Base-by-base conservation (phyloP, 192 early-diverging fungal species). In the Cladochytrium replicatum region DNA sequence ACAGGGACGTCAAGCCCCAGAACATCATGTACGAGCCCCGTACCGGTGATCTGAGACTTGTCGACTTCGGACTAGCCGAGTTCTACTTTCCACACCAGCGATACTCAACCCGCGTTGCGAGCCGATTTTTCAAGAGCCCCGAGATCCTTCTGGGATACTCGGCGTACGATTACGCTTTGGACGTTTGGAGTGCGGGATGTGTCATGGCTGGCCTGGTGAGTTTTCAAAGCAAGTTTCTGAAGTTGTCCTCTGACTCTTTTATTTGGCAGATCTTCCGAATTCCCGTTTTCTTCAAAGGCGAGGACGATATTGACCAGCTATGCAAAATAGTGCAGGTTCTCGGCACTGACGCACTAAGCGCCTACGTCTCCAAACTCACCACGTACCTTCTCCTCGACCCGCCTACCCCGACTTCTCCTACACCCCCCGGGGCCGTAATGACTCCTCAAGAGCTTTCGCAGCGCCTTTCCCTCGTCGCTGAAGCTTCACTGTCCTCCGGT, bases 1-100 rank as follows among this genome's bases (percentile, higher is more conserved):
- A 76, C 42, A 58, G 74, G 1, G 74, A 75, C 48, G 41, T 75
- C 7, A 75, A 75, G 28, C 73, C 73, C 1, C 64, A 72, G 29
- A 75, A 75, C 55, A 56, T 75, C n/a, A 39, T 69, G 11, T 32
- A 27, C 19, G 53, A 51, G 29, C n/a, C 39, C 27, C 43, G 41
- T 0, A 61, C 39, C 3, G 29, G 55, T 46, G 17, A 66, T 34
- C 48, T 74, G 7, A 54, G 52, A 31, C 47, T 75, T 21, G 62
- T 66, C 32, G 73, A 75, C 49, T 75, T 52, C 50, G 73, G 73
- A 1, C 58, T 71, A 1, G 66, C 66, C 21, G 61, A 64, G n/a
- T 65, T 67, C 29, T 67, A 61, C 43, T 11, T 48, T 27, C 53
- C 55, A 38, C 41, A 32, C 29, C 24, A 54, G 32, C 56, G 66